Evolutionary conservation across 768 basidiomycete species (phyloP).

Genomic region (Pseudohyphozyma bogoriensis): DNA sequence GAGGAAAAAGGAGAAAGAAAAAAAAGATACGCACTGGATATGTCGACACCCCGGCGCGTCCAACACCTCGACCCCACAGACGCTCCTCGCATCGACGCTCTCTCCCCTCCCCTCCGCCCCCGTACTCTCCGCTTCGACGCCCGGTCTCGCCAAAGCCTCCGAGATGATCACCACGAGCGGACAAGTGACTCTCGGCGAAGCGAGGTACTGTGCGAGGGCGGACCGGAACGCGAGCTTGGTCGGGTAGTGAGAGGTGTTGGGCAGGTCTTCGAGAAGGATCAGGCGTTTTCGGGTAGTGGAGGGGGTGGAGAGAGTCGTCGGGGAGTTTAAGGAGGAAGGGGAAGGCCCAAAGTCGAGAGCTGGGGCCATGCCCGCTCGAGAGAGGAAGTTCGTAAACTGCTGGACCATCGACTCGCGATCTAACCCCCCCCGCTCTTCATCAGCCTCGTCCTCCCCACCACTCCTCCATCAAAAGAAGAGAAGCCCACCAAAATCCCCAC

Average conservation of each 20-base stretch:
- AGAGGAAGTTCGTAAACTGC: conserved; percentile 28
- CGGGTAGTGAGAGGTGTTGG: conserved; percentile 71
- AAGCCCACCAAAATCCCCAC: background rate
- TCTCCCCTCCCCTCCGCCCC: conserved; percentile 47
- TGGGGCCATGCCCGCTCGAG: conserved; percentile 62
- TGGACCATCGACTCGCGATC: conserved; percentile 22
- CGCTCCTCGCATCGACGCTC: conserved; percentile 56
- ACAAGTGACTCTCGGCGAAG: conserved; percentile 35
- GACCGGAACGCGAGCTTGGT: conserved; percentile 61
- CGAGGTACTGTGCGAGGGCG: conserved; percentile 45
- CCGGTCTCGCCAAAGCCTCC: conserved; percentile 58
- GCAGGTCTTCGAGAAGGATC: conserved; percentile 45
- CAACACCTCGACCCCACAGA: conserved; percentile 59
- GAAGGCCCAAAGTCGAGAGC: conserved; percentile 37
- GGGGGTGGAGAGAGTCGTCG: background rate
- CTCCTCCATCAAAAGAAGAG: no score
- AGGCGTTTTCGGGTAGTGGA: conserved; percentile 2
- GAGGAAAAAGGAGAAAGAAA: background rate
- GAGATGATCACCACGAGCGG: conserved; percentile 77
- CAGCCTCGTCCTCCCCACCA: no score
- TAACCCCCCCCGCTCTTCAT: no score
- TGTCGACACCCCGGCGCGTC: conserved; percentile 66
- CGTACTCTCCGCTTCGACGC: conserved; percentile 40
- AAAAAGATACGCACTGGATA: conserved; percentile 52
- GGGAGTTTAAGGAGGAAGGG: background rate